Percentiles rank a stretch among this genome's conserved stretches.
Evolutionary conservation across 768 basidiomycete genomes (phyloP).

Genomic region (Mycena vitilis): DNA sequence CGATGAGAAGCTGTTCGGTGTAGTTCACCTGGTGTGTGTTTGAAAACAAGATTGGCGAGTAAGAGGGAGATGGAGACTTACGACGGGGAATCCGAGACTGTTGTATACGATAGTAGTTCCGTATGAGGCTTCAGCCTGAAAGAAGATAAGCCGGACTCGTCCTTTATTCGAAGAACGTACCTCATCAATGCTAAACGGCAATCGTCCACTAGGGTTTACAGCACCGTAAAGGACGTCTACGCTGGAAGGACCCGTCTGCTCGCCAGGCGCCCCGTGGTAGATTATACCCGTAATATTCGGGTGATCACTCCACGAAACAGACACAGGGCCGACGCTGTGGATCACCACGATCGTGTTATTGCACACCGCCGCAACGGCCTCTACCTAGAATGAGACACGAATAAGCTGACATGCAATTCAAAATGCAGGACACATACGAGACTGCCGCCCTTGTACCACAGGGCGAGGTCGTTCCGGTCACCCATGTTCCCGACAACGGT

Average conservation of each 20-base stretch:
- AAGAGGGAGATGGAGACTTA: constrained; percentile 18
- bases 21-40: constrained; percentile 65
- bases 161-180: constrained; percentile 39
- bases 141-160: not conserved
- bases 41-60: not conserved
- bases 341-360: constrained; percentile 86
- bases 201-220: constrained; percentile 79
- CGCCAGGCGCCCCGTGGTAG: constrained; percentile 55
- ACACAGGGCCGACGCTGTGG: constrained; percentile 80
- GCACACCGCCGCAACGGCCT: constrained; percentile 73
- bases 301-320: constrained; percentile 78
- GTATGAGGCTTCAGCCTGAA: constrained; percentile 23
- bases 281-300: constrained; percentile 73
- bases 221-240: constrained; percentile 82
- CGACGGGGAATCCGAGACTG: constrained; percentile 53
- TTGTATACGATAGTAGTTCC: constrained; percentile 48
- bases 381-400: constrained; percentile 45
- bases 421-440: constrained; percentile 44
- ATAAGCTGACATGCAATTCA: constrained; percentile 26
- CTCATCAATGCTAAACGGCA: constrained; percentile 81
- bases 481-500: constrained; percentile 73
- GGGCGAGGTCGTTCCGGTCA: constrained; percentile 66
- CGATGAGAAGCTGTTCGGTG: constrained; percentile 71
- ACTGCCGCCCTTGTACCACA: constrained; percentile 69
- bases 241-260: constrained; percentile 83